Conservation (phyloP, 352 stramenopile genomes). For the Phytophthora fragariaefolia region DNA sequence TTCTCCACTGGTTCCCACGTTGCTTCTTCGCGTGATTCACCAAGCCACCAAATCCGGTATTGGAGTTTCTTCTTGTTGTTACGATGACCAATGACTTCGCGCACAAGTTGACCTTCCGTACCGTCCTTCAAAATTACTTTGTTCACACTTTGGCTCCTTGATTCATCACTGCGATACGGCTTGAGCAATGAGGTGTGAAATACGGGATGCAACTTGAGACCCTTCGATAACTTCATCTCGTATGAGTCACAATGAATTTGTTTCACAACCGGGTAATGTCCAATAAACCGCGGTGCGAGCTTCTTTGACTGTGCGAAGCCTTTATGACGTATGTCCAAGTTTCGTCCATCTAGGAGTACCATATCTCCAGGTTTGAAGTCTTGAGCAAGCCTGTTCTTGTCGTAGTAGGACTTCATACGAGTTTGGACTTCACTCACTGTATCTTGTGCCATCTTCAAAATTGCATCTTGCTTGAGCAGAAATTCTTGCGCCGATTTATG, state of each 20-base stretch:
- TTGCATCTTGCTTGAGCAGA: neutral
- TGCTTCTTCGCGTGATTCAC: constrained; percentile 8
- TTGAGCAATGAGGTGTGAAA: constrained; percentile 11
- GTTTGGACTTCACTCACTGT: constrained; percentile 9
- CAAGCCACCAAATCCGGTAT: constrained; percentile 12
- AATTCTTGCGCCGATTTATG: constrained; percentile 6
- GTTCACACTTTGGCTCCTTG: neutral
- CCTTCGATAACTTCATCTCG: constrained; percentile 4
- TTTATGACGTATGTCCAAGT: constrained; percentile 25
- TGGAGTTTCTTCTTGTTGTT: neutral
- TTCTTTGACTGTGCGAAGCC: constrained; percentile 10
- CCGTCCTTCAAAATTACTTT: neutral
- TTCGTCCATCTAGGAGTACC: constrained; percentile 13
- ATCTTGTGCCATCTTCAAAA: constrained; percentile 9
- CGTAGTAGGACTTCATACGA: constrained; percentile 15
- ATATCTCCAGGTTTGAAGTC: constrained; percentile 8
- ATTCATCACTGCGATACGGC: neutral
- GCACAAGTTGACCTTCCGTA: neutral
- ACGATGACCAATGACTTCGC: constrained; percentile 3
- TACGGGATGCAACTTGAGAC: constrained; percentile 14
- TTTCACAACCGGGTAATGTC: constrained; percentile 10
- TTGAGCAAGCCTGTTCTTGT: constrained; percentile 23
- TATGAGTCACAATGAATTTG: constrained; percentile 4
- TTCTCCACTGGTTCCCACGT: constrained; percentile 4
- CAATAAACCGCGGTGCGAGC: constrained; percentile 11